phyloP scores from a whole-genome alignment of 495 filamentous ascomycete species.

The Articulospora tetracladia region DNA sequence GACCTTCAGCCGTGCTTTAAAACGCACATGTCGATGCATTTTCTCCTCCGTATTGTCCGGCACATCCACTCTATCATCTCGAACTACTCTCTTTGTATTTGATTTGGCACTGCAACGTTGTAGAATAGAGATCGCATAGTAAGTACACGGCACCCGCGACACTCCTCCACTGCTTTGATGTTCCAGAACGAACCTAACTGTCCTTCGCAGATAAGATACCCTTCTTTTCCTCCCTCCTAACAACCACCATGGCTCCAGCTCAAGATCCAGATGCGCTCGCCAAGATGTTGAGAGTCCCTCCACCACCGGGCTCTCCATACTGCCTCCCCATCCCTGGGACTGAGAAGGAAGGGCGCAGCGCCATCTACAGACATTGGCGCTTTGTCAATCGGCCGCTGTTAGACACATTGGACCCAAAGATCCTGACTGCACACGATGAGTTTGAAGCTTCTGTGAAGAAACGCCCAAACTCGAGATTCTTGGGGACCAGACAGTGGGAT shows the following conservation, averaged over 20 bases:
- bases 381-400: constrained; percentile 66
- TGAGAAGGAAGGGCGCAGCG: constrained; percentile 65
- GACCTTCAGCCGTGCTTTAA: neutral
- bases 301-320: constrained; percentile 44
- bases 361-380: constrained; percentile 81
- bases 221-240: neutral
- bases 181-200: neutral
- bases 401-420: constrained; percentile 66
- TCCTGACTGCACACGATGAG: constrained; percentile 72
- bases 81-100: neutral
- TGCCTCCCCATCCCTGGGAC: constrained; percentile 69
- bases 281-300: constrained; percentile 10
- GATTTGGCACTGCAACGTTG: neutral
- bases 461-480: constrained; percentile 59
- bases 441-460: constrained; percentile 64
- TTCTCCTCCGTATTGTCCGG: no score
- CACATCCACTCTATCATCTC: no score
- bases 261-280: constrained; percentile 10
- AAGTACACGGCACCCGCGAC: neutral
- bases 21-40: neutral
- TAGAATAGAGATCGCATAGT: neutral
- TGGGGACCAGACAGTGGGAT: constrained; percentile 83
- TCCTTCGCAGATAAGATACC: neutral
- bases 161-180: neutral
- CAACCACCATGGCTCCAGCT: constrained; percentile 13